Base-by-base conservation (phyloP, 805 yeast species). In the Saccharomyces jurei region DNA sequence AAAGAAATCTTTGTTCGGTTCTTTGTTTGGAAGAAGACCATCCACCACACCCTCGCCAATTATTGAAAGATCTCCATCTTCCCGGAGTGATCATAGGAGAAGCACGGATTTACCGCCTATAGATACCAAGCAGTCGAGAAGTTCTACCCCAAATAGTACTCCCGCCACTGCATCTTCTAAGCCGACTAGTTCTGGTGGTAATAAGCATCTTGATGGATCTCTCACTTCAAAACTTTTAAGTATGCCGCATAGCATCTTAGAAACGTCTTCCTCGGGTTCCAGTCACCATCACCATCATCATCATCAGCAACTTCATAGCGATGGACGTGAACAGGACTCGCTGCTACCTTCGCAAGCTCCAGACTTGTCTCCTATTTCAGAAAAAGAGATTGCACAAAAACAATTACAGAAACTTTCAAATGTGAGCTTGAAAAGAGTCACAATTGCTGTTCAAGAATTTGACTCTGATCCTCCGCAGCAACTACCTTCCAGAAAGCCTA, bases 381-480 rank as follows among this genome's bases (percentile, higher is more conserved):
- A 41, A 27, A 41, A 30, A 6, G 22, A 49, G 3, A 22, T 31
- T 26, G 21, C 63, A 10, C 44, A 36, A 29, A 29, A 29, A 46
- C 26, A 17, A 8, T 41, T 25, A 21, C 44, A 25, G 25, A 49
- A 13, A 22, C 44, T 65, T 41, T 46, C 62, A 10, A 64, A 65
- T 6, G 59, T 74, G 0, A 66, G 65, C 22, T 71, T 87, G 66
- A 77, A 80, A 58, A 74, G 91, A 57, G 96, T 89, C 4, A 78
- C 82, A 0, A 91, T 91, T 69, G 89, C 94, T 0, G 77, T 89
- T 4, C 87, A 87, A 51, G 81, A 84, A 52, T 79, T 89, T 57
- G 77, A 76, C 0, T 76, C 75, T 57, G 97, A 91, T 68, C 97
- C 97, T 1, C 96, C 96, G 1, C 97, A 91, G 65, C 96, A 90